phyloP scores from a whole-genome alignment of 129 eudicot species.

The Flaveria ramosissima region DNA sequence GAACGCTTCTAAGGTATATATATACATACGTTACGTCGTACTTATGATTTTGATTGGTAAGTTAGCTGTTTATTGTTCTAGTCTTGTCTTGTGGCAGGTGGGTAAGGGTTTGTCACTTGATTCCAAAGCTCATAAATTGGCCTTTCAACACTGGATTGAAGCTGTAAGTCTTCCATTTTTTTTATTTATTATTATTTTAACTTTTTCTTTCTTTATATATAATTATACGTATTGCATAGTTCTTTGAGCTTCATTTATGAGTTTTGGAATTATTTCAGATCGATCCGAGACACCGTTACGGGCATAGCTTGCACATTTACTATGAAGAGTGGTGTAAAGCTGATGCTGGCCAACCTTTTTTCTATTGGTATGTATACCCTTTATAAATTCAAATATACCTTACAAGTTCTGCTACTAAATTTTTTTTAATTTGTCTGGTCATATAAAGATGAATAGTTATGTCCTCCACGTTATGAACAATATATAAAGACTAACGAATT shows the following conservation, averaged over 20 bases:
- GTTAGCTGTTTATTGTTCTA: conserved; percentile 6
- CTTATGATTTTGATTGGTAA: conserved; percentile 29
- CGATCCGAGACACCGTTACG: conserved; percentile 96
- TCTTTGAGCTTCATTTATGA: background rate
- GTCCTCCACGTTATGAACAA: conserved; percentile 13
- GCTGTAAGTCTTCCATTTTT: conserved; percentile 55
- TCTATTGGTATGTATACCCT: conserved; percentile 61
- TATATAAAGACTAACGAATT: conserved; percentile 8
- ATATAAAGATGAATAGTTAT: conserved; percentile 8
- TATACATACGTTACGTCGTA: background rate
- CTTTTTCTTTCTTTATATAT: too few species aligned
- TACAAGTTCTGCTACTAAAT: background rate
- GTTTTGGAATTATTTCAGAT: conserved; percentile 45
- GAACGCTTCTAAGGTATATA: conserved; percentile 88
- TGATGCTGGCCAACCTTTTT: conserved; percentile 90
- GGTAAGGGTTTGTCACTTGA: conserved; percentile 87
- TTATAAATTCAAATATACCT: background rate
- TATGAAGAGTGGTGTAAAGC: conserved; percentile 89
- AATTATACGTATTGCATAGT: too few species aligned
- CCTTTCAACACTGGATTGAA: conserved; percentile 98
- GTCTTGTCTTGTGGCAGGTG: conserved; percentile 50
- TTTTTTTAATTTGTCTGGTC: background rate
- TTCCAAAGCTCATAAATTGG: conserved; percentile 83
- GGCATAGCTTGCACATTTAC: conserved; percentile 78
- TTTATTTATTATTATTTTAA: background rate